Base-by-base conservation (phyloP, 345 rosid genomes). In the Erysimum cheiranthoides region DNA sequence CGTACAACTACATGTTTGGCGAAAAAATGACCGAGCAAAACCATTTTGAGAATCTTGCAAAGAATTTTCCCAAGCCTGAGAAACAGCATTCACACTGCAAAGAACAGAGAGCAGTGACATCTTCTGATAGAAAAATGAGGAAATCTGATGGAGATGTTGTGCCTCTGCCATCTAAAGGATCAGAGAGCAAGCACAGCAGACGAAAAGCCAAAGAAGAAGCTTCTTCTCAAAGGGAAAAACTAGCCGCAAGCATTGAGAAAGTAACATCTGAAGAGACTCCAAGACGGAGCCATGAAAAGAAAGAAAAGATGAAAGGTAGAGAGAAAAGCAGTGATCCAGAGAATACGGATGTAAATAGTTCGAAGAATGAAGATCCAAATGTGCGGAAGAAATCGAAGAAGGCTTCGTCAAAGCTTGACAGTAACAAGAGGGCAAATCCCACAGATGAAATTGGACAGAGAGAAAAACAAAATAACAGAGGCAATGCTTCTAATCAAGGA, bases 1-100 rank as follows among this genome's bases (percentile, higher is more conserved):
- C 99, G 11, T 95, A 92, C 66, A 45, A 49, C 43, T 79, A 61
- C 59, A 77, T 73, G 72, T 85, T 87, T 57, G 83, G 81, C 18
- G 56, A 79, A 73, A 83, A 79, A 47, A 69, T 61, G 4, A 9
- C 40, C 17, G 68, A 64, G 25, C 52, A 64, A 18, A 72, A 79
- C 27, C 78, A 75, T 57, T 79, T 60, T 42, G 78, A 62, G 66
- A 73, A 78, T 64, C 36, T 43, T 50, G 66, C 79, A 46, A 79
- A 70, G 76, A 70, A 38, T 65, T 38, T 59, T 63, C 11, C 61
- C 30, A 82, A 70, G 47, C 66, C 57, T 77, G 77, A 51, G 30
- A 80, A 77, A 70, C 79, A 74, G 38, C 81, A 61, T 36, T 58
- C 73, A 0, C 25, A 40, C 62, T 42, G 51, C 8, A 71, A 65